phyloP scores from a whole-genome alignment of 345 rosid genomes.

The Hirschfeldia incana region DNA sequence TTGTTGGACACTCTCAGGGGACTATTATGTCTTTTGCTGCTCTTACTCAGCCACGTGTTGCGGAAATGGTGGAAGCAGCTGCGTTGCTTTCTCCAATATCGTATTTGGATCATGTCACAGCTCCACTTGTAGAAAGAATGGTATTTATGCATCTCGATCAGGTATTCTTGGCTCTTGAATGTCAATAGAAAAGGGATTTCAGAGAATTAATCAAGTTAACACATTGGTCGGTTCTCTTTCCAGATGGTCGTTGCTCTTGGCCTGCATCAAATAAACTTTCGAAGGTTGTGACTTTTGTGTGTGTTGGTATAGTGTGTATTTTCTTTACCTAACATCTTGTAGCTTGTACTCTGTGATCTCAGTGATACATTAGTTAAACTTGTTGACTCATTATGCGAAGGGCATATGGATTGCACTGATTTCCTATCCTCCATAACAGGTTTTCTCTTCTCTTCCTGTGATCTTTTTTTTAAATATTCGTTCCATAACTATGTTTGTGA shows the following conservation, averaged over 20 bases:
- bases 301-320: background rate
- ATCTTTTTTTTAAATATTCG: background rate
- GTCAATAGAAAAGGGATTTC: slow-evolving; percentile 16
- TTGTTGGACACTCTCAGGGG: slow-evolving; percentile 99
- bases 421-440: slow-evolving; percentile 83
- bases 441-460: slow-evolving; percentile 23
- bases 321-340: slow-evolving; percentile 17
- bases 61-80: slow-evolving; percentile 87
- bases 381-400: slow-evolving; percentile 71
- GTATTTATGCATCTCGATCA: slow-evolving; percentile 86
- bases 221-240: slow-evolving; percentile 4
- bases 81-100: slow-evolving; percentile 90
- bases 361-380: slow-evolving; percentile 66
- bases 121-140: slow-evolving; percentile 87
- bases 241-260: slow-evolving; percentile 86
- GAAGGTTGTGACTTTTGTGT: slow-evolving; percentile 54
- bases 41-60: slow-evolving; percentile 68
- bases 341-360: slow-evolving; percentile 23
- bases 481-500: background rate
- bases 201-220: slow-evolving; percentile 25
- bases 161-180: slow-evolving; percentile 45
- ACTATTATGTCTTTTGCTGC: slow-evolving; percentile 93
- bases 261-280: slow-evolving; percentile 77
- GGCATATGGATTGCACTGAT: slow-evolving; percentile 64
- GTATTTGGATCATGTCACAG: slow-evolving; percentile 74